phyloP scores from a whole-genome alignment of 768 basidiomycete genomes.

The Kwoniella europaea region DNA sequence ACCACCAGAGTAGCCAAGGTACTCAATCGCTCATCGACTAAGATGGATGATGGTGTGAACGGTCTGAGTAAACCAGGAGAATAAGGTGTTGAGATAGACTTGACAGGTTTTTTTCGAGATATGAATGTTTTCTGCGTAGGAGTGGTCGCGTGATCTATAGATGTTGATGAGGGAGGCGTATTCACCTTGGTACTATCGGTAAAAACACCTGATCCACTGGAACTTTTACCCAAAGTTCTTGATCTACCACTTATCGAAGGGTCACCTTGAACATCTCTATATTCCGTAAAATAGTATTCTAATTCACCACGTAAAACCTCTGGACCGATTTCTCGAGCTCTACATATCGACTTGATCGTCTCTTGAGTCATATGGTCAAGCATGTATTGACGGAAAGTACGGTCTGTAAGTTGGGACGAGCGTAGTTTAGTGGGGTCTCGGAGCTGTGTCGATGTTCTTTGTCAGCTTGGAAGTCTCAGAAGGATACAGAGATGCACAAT shows the following conservation, averaged over 20 bases:
- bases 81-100: background rate
- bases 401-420: conserved; percentile 42
- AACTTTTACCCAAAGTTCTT: background rate
- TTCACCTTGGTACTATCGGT: conserved; percentile 8
- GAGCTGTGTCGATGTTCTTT: conserved; percentile 25
- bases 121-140: conserved; percentile 8
- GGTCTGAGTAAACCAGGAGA: conserved; percentile 4
- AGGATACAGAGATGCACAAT: too few species aligned
- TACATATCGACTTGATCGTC: conserved; percentile 16
- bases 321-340: background rate
- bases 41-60: conserved; percentile 34
- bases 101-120: background rate
- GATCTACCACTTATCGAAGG: background rate
- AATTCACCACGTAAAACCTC: conserved; percentile 6
- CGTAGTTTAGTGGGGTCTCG: conserved; percentile 40
- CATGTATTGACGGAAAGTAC: conserved; percentile 50
- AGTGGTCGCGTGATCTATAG: background rate
- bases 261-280: background rate
- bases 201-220: conserved; percentile 3
- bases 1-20: conserved; percentile 41
- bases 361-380: conserved; percentile 46
- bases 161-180: background rate
- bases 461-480: too few species aligned
- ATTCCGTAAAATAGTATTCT: conserved; percentile 16
- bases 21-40: conserved; percentile 30